These are phyloP conservation scores for Boeremia exigua DNA, from an alignment of 2,329 filamentous ascomycete species.

Conservation along the genomic window DNA sequence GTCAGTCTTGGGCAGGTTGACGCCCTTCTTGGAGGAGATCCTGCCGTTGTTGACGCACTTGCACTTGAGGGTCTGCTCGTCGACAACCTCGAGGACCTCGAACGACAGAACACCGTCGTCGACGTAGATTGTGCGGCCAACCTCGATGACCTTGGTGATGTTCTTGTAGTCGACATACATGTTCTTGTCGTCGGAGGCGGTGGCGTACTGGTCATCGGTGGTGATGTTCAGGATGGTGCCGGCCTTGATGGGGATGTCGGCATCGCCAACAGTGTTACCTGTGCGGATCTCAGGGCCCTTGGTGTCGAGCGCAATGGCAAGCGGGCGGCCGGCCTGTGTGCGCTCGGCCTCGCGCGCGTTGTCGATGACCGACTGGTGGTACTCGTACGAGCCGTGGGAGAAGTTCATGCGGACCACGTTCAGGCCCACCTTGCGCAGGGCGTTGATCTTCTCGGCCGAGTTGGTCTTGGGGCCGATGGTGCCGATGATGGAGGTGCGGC, in stretches of 20 bases:
- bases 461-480: conserved; percentile 99
- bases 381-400: conserved; percentile 91
- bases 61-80: conserved; percentile 87
- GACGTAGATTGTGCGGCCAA: conserved; percentile 94
- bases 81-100: conserved; percentile 84
- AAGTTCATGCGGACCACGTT: conserved; percentile 99
- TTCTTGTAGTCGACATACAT: conserved; percentile 99
- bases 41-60: conserved; percentile 95
- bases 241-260: conserved; percentile 79
- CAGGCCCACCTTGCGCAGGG: conserved; percentile 85
- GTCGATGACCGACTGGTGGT: conserved; percentile 98
- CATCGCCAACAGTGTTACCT: conserved; percentile 73
- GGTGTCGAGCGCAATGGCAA: conserved; percentile 91
- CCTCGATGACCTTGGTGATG: conserved; percentile 96
- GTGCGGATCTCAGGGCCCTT: conserved; percentile 90
- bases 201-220: conserved; percentile 91
- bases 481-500: conserved; percentile 97
- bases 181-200: conserved; percentile 83
- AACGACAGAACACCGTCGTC: conserved; percentile 98
- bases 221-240: conserved; percentile 93
- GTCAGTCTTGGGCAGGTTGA: conserved; percentile 98
- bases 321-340: conserved; percentile 77
- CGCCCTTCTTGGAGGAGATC: conserved; percentile 98
- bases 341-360: conserved; percentile 88
- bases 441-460: conserved; percentile 95